Evolutionary conservation across 352 stramenopile genomes (phyloP), one percentile per base, ranked within the genome.

Genomic region (Phytophthora foliorum): DNA sequence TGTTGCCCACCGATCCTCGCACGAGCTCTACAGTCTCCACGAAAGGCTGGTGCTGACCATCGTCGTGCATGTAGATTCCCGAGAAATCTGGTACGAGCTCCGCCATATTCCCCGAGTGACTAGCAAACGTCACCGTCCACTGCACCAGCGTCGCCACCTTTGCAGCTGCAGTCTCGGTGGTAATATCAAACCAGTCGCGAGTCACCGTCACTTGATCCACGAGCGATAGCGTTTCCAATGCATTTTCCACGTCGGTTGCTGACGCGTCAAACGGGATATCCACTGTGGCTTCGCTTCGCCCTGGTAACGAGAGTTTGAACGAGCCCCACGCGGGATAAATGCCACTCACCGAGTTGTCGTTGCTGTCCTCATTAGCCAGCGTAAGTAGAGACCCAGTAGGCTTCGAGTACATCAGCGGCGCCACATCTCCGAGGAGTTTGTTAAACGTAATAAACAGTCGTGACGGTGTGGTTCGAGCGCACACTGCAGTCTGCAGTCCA

Each of bases 321-420:
- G 76, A 87, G 0, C 94, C 94, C 89, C 90, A 98, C 1, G 95
- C 74, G 2, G 92, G 91, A 27, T 95, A 93, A 21, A 98, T 80
- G 2, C 90, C 91, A 36, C 77, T 81, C 22, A 97, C 73, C 4
- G 61, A 74, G 24, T 88, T 88, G 21, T 79, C 87, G 0, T 61
- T 65, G 52, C 91, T 77, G 27, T 86, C 63, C 13, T 92, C 83
- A 29, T 57, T 57, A 0, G 54, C 50, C n/a, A 93, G 16, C 9
- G 63, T 59, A 19, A 95, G 73, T 22, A 63, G 52, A 0, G 84
- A 82, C 0, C 36, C 63, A 4, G 6, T 41, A 1, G 80, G 67
- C 21, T 48, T 72, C 3, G 75, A 65, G 56, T 77, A 92, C 21
- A n/a, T 60, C 9, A 94, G 63, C 1, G 86, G 49, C 1, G 80